phyloP scores from a whole-genome alignment of 176 grass and related monocot species.

The Pharus latifolius region DNA sequence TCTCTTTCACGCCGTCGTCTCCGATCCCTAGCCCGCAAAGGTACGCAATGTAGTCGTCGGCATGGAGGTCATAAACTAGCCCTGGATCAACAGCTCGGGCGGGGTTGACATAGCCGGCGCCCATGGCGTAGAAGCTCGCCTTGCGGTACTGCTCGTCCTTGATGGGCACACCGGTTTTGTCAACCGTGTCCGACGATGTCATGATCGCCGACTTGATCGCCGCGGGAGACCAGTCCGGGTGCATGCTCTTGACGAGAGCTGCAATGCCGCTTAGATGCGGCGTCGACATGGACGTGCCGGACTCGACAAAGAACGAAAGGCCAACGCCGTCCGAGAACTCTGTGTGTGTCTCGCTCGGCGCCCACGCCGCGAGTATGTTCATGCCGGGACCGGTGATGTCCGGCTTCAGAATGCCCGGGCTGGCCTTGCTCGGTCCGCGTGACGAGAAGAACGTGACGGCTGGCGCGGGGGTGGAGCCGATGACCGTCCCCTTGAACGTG shows the following conservation, averaged over 20 bases:
- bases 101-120: constrained; percentile 69
- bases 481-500: constrained; percentile 51
- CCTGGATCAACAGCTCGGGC: constrained; percentile 61
- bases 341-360: constrained; percentile 38
- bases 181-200: constrained; percentile 56
- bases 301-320: constrained; percentile 51
- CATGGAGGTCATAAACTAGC: constrained; percentile 59
- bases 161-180: constrained; percentile 47
- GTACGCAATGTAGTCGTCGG: constrained; percentile 60
- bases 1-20: constrained; percentile 36
- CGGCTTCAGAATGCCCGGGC: constrained; percentile 66
- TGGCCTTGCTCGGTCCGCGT: constrained; percentile 49
- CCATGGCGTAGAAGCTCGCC: constrained; percentile 84
- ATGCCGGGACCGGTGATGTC: constrained; percentile 83
- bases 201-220: constrained; percentile 96
- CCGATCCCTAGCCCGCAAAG: constrained; percentile 61
- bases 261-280: constrained; percentile 72
- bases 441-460: constrained; percentile 69
- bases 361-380: constrained; percentile 85
- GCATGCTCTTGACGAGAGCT: constrained; percentile 54
- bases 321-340: constrained; percentile 31
- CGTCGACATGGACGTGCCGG: constrained; percentile 90
- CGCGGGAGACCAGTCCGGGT: constrained; percentile 67
- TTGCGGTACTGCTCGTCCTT: constrained; percentile 61
- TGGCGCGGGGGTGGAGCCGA: constrained; percentile 47